Conservation (phyloP, 148 eudicot species). For the Cornus florida region DNA sequence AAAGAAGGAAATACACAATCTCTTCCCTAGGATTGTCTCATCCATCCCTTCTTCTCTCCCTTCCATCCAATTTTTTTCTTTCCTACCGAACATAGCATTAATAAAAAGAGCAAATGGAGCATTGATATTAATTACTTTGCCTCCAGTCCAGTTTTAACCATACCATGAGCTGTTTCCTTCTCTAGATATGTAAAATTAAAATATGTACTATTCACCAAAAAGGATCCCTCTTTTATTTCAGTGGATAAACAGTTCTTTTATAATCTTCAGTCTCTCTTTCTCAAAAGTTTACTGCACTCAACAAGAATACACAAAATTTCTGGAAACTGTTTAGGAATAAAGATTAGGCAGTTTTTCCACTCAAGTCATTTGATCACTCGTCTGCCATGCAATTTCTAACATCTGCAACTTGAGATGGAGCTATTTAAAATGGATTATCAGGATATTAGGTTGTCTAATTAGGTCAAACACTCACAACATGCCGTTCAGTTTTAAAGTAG, state of each 20-base stretch:
- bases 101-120: not conserved
- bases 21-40: no score
- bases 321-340: not conserved
- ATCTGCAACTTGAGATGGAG: no score
- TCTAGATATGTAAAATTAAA: not conserved
- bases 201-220: not conserved
- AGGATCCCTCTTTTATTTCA: no score
- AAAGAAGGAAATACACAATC: no score
- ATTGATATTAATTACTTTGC: not conserved
- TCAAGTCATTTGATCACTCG: not conserved
- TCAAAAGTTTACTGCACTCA: no score
- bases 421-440: not conserved
- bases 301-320: no score
- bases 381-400: not conserved
- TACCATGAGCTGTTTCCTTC: not conserved
- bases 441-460: not conserved
- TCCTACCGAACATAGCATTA: not conserved
- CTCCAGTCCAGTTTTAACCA: constrained; percentile 10
- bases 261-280: not conserved
- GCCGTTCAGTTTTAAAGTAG: constrained; percentile 73
- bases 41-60: no score
- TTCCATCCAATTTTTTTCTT: no score
- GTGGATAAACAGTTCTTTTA: not conserved
- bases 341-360: not conserved
- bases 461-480: constrained; percentile 47